phyloP scores from a whole-genome alignment of 2,329 filamentous ascomycete species.

The Arthrobotrys sphaeroides region DNA sequence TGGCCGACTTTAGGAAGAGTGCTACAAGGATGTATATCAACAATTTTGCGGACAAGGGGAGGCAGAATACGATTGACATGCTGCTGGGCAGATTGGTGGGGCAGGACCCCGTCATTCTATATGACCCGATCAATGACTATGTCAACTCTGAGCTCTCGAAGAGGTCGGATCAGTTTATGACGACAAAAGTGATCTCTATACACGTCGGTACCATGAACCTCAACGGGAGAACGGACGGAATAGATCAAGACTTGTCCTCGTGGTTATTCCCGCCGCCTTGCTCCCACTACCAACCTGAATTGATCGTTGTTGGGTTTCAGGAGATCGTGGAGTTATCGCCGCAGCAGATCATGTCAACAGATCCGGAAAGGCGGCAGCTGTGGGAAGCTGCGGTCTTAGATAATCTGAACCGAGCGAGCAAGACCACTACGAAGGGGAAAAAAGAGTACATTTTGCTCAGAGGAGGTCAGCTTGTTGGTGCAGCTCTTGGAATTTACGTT shows the following conservation, averaged over 20 bases:
- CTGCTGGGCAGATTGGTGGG: conserved; percentile 66
- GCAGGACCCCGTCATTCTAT: conserved; percentile 50
- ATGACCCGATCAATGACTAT: conserved; percentile 84
- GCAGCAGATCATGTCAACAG: conserved; percentile 98
- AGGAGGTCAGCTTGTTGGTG: conserved; percentile 92
- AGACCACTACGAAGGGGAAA: conserved; percentile 65
- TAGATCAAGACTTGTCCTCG: conserved; percentile 79
- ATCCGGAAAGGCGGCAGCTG: conserved; percentile 81
- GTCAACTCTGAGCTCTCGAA: conserved; percentile 79
- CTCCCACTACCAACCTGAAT: conserved; percentile 75
- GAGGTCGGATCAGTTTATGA: conserved; percentile 59
- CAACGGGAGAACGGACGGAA: conserved; percentile 83
- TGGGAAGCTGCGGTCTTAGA: conserved; percentile 86
- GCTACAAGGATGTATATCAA: conserved; percentile 95
- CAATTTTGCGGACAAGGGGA: conserved; percentile 91
- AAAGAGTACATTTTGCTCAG: conserved; percentile 88
- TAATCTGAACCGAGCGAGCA: conserved; percentile 76
- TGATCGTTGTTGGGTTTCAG: conserved; percentile 92
- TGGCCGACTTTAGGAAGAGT: conserved; percentile 95
- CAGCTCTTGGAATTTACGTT: conserved; percentile 90
- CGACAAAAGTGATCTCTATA: conserved; percentile 64
- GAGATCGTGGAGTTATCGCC: conserved; percentile 98
- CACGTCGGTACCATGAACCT: conserved; percentile 93
- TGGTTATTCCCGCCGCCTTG: conserved; percentile 81
- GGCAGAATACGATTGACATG: conserved; percentile 94